Evolutionary conservation across 495 filamentous ascomycete genomes (phyloP), one percentile per base, ranked within the genome.

Genomic region (Tuber borchii): DNA sequence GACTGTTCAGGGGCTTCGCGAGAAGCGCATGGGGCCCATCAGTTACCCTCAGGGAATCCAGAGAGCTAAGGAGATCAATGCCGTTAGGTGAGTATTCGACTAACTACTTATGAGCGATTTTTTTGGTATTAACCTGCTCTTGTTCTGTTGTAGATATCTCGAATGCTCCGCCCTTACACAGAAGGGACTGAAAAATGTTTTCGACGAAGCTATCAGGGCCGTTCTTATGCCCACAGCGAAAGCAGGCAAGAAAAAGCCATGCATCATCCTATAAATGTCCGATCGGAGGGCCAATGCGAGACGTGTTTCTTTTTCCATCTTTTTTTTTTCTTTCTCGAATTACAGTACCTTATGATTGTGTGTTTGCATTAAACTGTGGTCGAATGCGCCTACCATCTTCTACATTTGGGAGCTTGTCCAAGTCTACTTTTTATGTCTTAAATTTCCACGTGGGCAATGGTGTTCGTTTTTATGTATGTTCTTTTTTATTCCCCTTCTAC

Each of bases 161-260:
- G 95, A 99, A 84, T 99, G 95, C 86, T 99, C 95, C n/a, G 95
- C 95, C 46, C 87, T 98, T 76, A 99, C 95, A 44, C 95, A 98
- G 86, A 88, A 93, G 74, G 96, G 96, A 82, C 84, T 99, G 79
- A 99, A 99, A 89, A 95, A 93, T 73, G 96, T 99, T 70, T 99
- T 99, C 83, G 95, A 99, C 80, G 93, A 97, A 83, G 95, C 95
- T 51, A 99, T 99, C 83, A 89, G 82, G 70, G 82, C 82, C 48
- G 82, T 83, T 68, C 74, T 83, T 65, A 83, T 83, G 81, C 82
- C 82, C 40, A 69, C 81, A 2, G 73, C 78, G 1, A 81, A 79
- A 71, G 70, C 51, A 4, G 9, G 5, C 17, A 71, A 65, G 46
- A 81, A 78, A 71, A 78, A 78, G 39, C 2, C 10, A 40, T 77